Evolutionary conservation across 441 rosid species (phyloP).

Genomic region (Viola pubescens): DNA sequence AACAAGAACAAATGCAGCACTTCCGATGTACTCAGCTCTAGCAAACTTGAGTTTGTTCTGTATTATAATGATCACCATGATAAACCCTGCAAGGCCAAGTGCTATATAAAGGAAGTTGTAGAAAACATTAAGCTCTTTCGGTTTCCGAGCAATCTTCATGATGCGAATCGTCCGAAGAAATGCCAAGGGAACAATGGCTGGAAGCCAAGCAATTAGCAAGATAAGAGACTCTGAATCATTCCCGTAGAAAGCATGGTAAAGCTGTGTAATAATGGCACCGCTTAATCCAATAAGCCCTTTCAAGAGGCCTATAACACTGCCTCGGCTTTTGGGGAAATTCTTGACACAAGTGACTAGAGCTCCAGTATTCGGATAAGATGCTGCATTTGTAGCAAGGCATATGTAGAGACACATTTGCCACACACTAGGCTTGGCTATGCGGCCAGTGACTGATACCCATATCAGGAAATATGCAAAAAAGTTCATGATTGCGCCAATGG

Average conservation of each 20-base stretch:
- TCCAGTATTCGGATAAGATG: conserved; percentile 33
- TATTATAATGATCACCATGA: conserved; percentile 4
- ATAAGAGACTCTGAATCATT: conserved; percentile 28
- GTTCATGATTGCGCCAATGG: conserved; percentile 23
- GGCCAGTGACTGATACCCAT: conserved; percentile 26
- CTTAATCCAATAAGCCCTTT: conserved; percentile 30
- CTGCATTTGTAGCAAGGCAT: conserved; percentile 35
- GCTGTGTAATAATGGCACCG: conserved; percentile 29
- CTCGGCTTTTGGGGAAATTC: conserved; percentile 28
- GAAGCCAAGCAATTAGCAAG: conserved; percentile 31
- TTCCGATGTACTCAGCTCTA: conserved; percentile 3
- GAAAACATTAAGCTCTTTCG: conserved; percentile 26
- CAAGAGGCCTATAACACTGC: conserved; percentile 30
- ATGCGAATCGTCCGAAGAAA: conserved; percentile 26
- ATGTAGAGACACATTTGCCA: conserved; percentile 39
- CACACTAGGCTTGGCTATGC: conserved; percentile 17
- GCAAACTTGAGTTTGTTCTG: conserved; percentile 6
- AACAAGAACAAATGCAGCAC: neutral
- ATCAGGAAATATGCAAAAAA: conserved; percentile 29
- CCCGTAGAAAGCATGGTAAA: conserved; percentile 28
- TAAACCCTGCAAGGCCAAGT: conserved; percentile 5
- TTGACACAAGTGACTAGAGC: conserved; percentile 30
- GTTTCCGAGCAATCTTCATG: conserved; percentile 18
- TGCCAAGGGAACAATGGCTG: conserved; percentile 21
- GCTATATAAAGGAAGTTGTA: conserved; percentile 20